Evolutionary conservation across 768 basidiomycete genomes (phyloP).

Genomic region (Mrakia hoshinonis): DNA sequence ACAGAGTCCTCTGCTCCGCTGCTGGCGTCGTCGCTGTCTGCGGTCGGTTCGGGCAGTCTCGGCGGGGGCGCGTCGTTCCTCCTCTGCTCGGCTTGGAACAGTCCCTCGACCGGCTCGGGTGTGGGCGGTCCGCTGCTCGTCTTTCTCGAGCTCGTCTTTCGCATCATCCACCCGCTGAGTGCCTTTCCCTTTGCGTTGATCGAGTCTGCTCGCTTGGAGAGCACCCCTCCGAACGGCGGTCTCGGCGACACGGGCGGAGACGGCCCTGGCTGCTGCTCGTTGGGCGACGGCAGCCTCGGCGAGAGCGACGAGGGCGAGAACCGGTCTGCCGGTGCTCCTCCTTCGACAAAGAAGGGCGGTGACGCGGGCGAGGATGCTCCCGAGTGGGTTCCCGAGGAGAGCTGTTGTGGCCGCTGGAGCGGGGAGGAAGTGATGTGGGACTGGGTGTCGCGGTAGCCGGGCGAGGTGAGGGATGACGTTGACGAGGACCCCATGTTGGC

Average conservation of each 20-base stretch:
- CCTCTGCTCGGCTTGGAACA: not conserved
- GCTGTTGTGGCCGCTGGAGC: not conserved
- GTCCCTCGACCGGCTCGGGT: too few species aligned
- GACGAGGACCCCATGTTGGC: not conserved
- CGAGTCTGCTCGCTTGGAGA: not conserved
- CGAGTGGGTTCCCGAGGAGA: not conserved
- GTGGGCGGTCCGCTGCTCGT: not conserved
- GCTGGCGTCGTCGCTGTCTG: not conserved
- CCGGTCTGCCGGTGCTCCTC: too few species aligned
- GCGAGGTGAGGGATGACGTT: constrained; percentile 1
- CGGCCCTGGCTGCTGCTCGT: not conserved
- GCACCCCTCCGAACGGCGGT: not conserved
- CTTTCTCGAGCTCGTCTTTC: not conserved
- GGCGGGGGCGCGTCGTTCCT: not conserved
- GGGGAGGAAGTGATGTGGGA: constrained; percentile 1
- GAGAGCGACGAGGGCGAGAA: too few species aligned
- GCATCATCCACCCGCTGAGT: constrained; percentile 9
- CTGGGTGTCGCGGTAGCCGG: not conserved
- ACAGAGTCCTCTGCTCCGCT: constrained; percentile 12
- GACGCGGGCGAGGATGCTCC: not conserved
- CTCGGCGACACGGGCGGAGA: not conserved
- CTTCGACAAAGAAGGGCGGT: not conserved
- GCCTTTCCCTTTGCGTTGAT: not conserved
- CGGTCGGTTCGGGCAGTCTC: not conserved
- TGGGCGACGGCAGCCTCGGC: too few species aligned